phyloP scores from a whole-genome alignment of 179 eudicot genomes.

The Silene noctiflora region DNA sequence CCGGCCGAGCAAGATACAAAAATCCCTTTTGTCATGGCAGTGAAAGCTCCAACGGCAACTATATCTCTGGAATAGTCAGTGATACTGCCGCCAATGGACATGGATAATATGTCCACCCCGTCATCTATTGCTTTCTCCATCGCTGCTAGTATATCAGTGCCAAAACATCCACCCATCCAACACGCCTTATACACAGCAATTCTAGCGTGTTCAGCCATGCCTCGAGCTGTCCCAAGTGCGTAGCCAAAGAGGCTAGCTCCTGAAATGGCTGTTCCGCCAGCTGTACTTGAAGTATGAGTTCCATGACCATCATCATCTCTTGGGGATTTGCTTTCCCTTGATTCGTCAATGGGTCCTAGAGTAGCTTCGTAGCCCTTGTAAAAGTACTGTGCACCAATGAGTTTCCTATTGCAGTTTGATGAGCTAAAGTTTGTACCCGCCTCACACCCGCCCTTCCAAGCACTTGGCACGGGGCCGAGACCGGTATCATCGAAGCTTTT shows the following conservation, averaged over 20 bases:
- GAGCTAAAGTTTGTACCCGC: conserved; percentile 44
- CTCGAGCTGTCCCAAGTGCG: conserved; percentile 73
- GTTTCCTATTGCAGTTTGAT: conserved; percentile 59
- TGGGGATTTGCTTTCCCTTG: conserved; percentile 61
- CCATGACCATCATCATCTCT: conserved; percentile 89
- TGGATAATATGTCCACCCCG: conserved; percentile 62
- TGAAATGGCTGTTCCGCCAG: conserved; percentile 60
- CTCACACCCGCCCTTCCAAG: conserved; percentile 78
- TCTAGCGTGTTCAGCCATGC: conserved; percentile 71
- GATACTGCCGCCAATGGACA: conserved; percentile 67
- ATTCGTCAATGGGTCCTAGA: conserved; percentile 58
- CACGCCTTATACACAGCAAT: conserved; percentile 71
- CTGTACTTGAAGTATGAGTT: conserved; percentile 75
- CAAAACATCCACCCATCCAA: conserved; percentile 79
- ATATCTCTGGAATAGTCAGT: conserved; percentile 56
- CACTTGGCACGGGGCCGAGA: conserved; percentile 54
- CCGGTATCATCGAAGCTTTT: conserved; percentile 66
- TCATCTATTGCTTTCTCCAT: conserved; percentile 77
- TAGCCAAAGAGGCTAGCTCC: conserved; percentile 66
- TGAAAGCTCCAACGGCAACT: conserved; percentile 66
- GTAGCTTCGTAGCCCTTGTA: conserved; percentile 63
- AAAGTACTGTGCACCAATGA: conserved; percentile 73
- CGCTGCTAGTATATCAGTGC: conserved; percentile 65
- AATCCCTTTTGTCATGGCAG: conserved; percentile 60
- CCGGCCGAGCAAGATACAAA: conserved; percentile 80